phyloP scores from a whole-genome alignment of 2,329 filamentous ascomycete species.

The Ophiostoma populinum region DNA sequence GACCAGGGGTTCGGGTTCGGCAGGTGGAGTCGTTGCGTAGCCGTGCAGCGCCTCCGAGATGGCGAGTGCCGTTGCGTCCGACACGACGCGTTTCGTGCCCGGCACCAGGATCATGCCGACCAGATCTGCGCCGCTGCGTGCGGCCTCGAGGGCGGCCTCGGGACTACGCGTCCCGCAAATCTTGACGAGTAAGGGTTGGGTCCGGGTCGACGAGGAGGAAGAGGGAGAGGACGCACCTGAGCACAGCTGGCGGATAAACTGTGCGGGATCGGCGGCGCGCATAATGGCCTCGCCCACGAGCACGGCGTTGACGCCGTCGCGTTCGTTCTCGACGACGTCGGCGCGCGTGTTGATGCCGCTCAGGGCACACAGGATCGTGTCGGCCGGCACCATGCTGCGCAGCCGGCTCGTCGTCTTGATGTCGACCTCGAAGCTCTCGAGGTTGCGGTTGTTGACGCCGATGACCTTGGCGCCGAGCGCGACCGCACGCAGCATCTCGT shows the following conservation, averaged over 20 bases:
- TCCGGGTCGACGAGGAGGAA: slow-evolving; percentile 13
- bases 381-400: slow-evolving; percentile 69
- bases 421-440: slow-evolving; percentile 94
- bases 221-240: slow-evolving; percentile 27
- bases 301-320: slow-evolving; percentile 80
- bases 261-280: slow-evolving; percentile 65
- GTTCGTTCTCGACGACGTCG: slow-evolving; percentile 75
- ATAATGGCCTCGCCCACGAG: slow-evolving; percentile 93
- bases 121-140: slow-evolving; percentile 76
- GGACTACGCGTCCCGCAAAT: slow-evolving; percentile 82
- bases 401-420: slow-evolving; percentile 79
- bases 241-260: slow-evolving; percentile 73
- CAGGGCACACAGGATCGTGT: slow-evolving; percentile 78
- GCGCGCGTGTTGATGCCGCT: slow-evolving; percentile 83
- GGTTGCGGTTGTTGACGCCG: slow-evolving; percentile 92
- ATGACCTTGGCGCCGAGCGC: slow-evolving; percentile 79
- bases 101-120: slow-evolving; percentile 86
- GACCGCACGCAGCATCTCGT: slow-evolving; percentile 82
- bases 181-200: slow-evolving; percentile 55
- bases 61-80: slow-evolving; percentile 56
- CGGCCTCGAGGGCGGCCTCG: slow-evolving; percentile 63
- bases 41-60: slow-evolving; percentile 67
- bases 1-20: not conserved
- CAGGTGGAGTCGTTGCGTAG: slow-evolving; percentile 5
- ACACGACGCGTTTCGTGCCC: slow-evolving; percentile 62